A percentile compares a stretch with the other conserved stretches of the same genome.
Conservation (phyloP, 768 basidiomycete genomes). For the Suillus clintonianus region DNA sequence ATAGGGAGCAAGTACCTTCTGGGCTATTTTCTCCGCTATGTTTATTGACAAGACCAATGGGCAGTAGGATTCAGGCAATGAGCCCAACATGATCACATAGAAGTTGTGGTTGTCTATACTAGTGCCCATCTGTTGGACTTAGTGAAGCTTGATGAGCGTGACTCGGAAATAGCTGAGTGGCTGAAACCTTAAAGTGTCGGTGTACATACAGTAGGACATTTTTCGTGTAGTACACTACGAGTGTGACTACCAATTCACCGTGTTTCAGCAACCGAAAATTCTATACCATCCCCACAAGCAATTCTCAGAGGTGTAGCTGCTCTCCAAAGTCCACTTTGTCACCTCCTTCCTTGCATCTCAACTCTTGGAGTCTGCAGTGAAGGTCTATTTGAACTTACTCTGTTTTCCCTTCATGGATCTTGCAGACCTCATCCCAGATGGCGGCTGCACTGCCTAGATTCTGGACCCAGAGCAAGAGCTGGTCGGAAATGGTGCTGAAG, state of each 20-base stretch:
- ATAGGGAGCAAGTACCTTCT: conserved; percentile 12
- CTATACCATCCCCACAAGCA: conserved; percentile 7
- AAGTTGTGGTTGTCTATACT: conserved; percentile 19
- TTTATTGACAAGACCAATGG: conserved; percentile 21
- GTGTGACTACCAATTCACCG: too few relatives aligned
- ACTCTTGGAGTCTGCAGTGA: conserved; percentile 19
- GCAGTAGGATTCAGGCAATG: conserved; percentile 24
- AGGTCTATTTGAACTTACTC: conserved; percentile 26
- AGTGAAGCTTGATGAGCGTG: too few relatives aligned
- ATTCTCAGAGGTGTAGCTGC: conserved; percentile 1
- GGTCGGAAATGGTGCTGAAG: conserved; percentile 20
- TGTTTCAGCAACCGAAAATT: too few relatives aligned
- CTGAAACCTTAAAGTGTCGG: too few relatives aligned
- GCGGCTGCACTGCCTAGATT: not conserved
- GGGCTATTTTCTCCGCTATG: conserved; percentile 12
- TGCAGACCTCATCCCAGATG: conserved; percentile 23
- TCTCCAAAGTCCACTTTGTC: conserved; percentile 23
- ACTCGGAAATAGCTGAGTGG: too few relatives aligned
- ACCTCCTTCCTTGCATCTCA: conserved; percentile 22
- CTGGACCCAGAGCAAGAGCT: conserved; percentile 21
- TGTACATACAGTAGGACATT: too few relatives aligned
- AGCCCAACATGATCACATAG: conserved; percentile 23
- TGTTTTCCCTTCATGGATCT: conserved; percentile 21
- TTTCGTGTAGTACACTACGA: too few relatives aligned
- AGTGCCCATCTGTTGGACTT: too few relatives aligned